phyloP scores from a whole-genome alignment of 2,329 filamentous ascomycete species.

The Rosellinia necatrix region DNA sequence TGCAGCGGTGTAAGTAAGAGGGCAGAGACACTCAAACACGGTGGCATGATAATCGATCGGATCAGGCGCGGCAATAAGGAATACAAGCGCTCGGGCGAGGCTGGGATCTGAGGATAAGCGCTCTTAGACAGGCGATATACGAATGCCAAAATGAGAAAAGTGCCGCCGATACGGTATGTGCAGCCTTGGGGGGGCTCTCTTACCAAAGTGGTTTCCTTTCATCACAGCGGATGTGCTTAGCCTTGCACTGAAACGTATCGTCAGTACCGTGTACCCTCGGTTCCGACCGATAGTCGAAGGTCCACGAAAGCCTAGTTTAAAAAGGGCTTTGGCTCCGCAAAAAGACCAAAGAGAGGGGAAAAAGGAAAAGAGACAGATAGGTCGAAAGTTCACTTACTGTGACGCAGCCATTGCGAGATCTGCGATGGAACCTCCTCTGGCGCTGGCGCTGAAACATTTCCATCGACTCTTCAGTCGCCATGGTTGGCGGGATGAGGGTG shows the following conservation, averaged over 20 bases:
- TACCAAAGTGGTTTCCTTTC: constrained; percentile 53
- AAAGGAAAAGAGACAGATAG: background rate
- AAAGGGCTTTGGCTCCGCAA: background rate
- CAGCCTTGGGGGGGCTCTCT: constrained; percentile 33
- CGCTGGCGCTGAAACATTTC: constrained; percentile 37
- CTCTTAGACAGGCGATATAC: constrained; percentile 13
- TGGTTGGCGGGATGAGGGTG: constrained; percentile 1
- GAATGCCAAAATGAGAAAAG: constrained; percentile 4
- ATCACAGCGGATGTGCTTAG: constrained; percentile 52
- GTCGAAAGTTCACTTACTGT: constrained; percentile 27
- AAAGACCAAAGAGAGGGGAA: background rate
- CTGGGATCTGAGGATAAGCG: background rate
- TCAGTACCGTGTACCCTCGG: constrained; percentile 13
- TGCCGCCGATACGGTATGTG: background rate
- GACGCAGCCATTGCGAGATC: constrained; percentile 40
- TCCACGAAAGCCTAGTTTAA: background rate
- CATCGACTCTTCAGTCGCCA: constrained; percentile 29
- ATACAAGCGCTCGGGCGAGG: background rate
- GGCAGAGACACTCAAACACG: background rate
- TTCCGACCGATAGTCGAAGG: background rate
- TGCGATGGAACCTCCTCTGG: constrained; percentile 42
- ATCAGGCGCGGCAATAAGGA: background rate
- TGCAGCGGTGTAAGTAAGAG: constrained; percentile 33
- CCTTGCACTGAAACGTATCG: constrained; percentile 39
- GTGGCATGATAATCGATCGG: constrained; percentile 3